These are phyloP conservation scores for Baeospora myosura DNA, from an alignment of 1,284 basidiomycete genomes.

Conservation along the genomic window DNA sequence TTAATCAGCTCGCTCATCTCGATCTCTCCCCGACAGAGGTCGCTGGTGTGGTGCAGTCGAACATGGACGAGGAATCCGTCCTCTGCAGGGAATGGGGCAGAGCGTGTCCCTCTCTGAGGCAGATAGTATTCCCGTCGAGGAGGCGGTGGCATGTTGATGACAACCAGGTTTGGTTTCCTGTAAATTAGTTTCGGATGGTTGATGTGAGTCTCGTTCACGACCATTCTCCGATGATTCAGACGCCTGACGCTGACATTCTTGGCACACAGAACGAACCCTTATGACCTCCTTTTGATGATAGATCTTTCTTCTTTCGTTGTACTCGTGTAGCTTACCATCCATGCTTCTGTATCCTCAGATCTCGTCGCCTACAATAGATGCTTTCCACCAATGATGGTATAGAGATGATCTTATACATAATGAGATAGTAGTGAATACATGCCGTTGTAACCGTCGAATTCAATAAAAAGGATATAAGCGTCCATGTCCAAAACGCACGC, in stretches of 20 bases:
- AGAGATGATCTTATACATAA: too few species aligned
- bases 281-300: not conserved
- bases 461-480: too few species aligned
- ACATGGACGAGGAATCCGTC: constrained; percentile 41
- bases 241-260: constrained; percentile 1
- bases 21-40: constrained; percentile 54
- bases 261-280: not conserved
- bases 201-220: not conserved
- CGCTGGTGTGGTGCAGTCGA: constrained; percentile 30
- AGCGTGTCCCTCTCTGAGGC: constrained; percentile 45
- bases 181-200: not conserved
- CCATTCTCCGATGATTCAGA: too few species aligned
- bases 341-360: too few species aligned
- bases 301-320: not conserved
- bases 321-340: not conserved
- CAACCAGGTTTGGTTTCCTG: constrained; percentile 21
- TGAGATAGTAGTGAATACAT: too few species aligned
- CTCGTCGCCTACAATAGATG: too few species aligned
- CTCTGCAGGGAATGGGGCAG: constrained; percentile 48
- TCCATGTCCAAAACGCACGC: too few species aligned
- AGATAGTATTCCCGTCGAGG: constrained; percentile 49
- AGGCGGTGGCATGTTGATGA: constrained; percentile 33
- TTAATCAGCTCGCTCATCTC: constrained; percentile 28
- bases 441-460: too few species aligned
- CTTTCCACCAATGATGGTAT: constrained; percentile 2